Percentiles rank a stretch among this genome's conserved stretches.
These are phyloP conservation scores for Beta vulgaris DNA, from an alignment of 148 eudicot genomes.

Conservation along the genomic window DNA sequence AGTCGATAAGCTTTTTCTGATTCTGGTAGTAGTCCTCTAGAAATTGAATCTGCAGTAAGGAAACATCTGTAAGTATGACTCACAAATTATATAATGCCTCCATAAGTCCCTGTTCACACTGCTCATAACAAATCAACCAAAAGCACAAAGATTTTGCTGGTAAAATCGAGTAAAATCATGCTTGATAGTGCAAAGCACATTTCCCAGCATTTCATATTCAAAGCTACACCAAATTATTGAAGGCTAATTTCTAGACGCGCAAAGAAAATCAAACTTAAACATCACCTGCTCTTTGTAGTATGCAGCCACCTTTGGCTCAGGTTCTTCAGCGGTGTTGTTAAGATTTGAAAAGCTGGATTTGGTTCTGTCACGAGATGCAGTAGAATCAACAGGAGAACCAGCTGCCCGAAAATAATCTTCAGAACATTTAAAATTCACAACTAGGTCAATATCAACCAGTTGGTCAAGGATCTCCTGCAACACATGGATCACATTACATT, in stretches of 20 bases:
- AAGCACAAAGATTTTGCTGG: not conserved
- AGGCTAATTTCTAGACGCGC: not conserved
- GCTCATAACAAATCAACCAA: not conserved
- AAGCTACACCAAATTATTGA: not conserved
- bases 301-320: conserved; percentile 28
- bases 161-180: not conserved
- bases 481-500: not conserved
- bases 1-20: conserved; percentile 38
- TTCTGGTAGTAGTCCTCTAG: conserved; percentile 38
- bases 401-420: conserved; percentile 32
- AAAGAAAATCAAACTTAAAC: not conserved
- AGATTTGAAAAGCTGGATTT: conserved; percentile 17
- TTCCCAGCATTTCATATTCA: not conserved
- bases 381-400: conserved; percentile 22
- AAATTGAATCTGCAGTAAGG: conserved; percentile 22
- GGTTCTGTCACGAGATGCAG: not conserved
- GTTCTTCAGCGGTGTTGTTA: conserved; percentile 16
- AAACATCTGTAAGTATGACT: not conserved
- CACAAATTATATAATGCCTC: not conserved
- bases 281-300: conserved; percentile 34
- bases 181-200: not conserved
- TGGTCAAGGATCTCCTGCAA: conserved; percentile 87
- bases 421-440: conserved; percentile 72
- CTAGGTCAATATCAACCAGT: conserved; percentile 76
- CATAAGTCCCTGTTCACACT: not conserved